A percentile compares a stretch with the other conserved stretches of the same genome.
Conservation (phyloP, 169 alveolate genomes). For the Plasmodium gallinaceum region DNA sequence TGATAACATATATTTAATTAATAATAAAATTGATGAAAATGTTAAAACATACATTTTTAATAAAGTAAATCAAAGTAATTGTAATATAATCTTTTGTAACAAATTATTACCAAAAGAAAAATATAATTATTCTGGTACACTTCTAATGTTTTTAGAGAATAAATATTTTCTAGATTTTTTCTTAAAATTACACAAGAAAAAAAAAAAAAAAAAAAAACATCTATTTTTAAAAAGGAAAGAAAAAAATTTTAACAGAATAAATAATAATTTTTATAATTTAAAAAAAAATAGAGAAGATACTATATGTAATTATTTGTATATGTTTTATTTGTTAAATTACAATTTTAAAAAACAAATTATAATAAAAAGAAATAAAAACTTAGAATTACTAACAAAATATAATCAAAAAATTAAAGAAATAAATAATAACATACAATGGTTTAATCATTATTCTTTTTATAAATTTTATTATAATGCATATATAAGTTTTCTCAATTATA, state of each 20-base stretch:
- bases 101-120: conserved; percentile 45
- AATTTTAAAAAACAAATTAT: background rate
- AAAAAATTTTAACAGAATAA: background rate
- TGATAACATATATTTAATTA: conserved; percentile 48
- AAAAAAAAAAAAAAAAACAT: background rate
- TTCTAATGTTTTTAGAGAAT: conserved; percentile 61
- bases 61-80: conserved; percentile 15
- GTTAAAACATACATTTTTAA: conserved; percentile 30
- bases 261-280: background rate
- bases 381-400: conserved; percentile 16
- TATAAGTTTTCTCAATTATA: conserved; percentile 56
- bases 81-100: conserved; percentile 54
- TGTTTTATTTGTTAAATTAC: conserved; percentile 18
- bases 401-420: conserved; percentile 24
- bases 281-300: background rate
- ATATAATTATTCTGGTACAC: conserved; percentile 47
- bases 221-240: background rate
- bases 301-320: conserved; percentile 29
- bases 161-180: conserved; percentile 20
- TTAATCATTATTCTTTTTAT: conserved; percentile 70
- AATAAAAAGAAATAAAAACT: conserved; percentile 27
- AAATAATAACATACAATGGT: conserved; percentile 47
- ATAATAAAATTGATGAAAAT: conserved; percentile 21
- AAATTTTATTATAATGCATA: conserved; percentile 61
- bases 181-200: background rate